These are phyloP conservation scores for cucumber (Cucumis sativus) DNA, from an alignment of 306 rosid species.

Conservation along the genomic window DNA sequence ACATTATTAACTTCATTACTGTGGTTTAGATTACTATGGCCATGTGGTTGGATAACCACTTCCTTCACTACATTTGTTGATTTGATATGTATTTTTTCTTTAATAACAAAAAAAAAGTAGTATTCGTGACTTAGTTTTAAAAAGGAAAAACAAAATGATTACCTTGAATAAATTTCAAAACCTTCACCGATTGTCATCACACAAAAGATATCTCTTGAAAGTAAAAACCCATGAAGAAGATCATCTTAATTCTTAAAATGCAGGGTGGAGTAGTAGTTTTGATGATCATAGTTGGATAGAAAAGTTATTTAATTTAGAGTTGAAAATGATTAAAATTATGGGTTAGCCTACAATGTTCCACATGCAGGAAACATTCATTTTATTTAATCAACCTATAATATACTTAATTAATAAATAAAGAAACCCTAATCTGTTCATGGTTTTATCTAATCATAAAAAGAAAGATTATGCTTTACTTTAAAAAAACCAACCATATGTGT, in stretches of 20 bases:
- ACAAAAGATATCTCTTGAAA: not conserved
- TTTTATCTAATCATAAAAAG: not conserved
- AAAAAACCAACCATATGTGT: not conserved
- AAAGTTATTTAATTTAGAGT: not conserved
- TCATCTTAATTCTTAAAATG: not conserved
- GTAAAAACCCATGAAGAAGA: not conserved
- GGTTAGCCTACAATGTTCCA: not conserved
- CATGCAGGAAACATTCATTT: conserved; percentile 1
- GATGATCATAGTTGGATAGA: not conserved
- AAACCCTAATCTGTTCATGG: not conserved
- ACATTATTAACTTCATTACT: not conserved
- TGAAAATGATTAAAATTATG: not conserved
- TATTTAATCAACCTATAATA: not conserved
- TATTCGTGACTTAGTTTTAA: too few species aligned
- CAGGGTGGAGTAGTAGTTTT: not conserved
- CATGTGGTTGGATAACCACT: too few species aligned
- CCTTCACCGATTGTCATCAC: not conserved
- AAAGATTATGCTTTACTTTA: not conserved
- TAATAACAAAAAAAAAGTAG: too few species aligned
- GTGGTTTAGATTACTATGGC: too few species aligned
- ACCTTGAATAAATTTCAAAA: not conserved
- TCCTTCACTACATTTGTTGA: too few species aligned
- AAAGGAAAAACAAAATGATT: too few species aligned
- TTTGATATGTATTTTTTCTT: too few species aligned
- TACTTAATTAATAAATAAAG: not conserved